These are phyloP conservation scores for Stylonectria norvegica DNA, from an alignment of 2,329 filamentous ascomycete species.

Conservation along the genomic window DNA sequence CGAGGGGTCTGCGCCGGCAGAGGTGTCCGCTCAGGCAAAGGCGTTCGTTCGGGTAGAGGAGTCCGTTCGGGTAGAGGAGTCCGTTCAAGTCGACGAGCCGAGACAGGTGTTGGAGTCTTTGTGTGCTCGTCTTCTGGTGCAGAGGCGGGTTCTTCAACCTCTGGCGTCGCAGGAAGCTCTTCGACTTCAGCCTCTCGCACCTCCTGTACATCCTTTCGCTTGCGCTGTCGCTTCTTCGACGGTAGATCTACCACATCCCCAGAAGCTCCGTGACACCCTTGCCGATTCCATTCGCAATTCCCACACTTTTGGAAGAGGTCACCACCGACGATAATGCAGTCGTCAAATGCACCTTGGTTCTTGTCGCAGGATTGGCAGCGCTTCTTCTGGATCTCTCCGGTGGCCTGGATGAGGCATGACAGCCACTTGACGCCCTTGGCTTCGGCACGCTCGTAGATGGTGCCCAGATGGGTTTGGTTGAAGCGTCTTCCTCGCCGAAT, in stretches of 20 bases:
- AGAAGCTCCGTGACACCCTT: constrained; percentile 34
- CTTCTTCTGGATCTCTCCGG: constrained; percentile 38
- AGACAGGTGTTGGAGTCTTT: too few species aligned
- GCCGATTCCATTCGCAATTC: constrained; percentile 50
- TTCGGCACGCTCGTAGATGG: constrained; percentile 41
- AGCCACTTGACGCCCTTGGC: constrained; percentile 45
- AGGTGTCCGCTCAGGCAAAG: neutral
- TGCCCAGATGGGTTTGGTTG: constrained; percentile 35
- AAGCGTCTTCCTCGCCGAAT: constrained; percentile 43
- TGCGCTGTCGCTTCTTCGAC: constrained; percentile 15
- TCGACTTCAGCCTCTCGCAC: neutral
- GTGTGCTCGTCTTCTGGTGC: too few species aligned
- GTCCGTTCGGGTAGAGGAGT: neutral
- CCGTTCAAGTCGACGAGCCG: too few species aligned
- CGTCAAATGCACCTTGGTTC: constrained; percentile 42
- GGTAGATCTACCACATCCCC: constrained; percentile 21
- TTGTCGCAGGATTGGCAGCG: constrained; percentile 42
- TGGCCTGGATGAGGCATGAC: constrained; percentile 49
- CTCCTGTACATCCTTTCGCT: neutral
- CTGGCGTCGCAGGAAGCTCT: neutral
- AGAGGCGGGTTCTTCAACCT: neutral
- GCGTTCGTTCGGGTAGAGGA: neutral
- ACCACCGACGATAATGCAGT: constrained; percentile 43
- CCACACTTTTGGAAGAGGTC: constrained; percentile 45
- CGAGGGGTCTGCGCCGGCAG: neutral